Evolutionary conservation across 352 stramenopile species (phyloP), one percentile per base, ranked within the genome.

Genomic region (Phytophthora gonapodyides): DNA sequence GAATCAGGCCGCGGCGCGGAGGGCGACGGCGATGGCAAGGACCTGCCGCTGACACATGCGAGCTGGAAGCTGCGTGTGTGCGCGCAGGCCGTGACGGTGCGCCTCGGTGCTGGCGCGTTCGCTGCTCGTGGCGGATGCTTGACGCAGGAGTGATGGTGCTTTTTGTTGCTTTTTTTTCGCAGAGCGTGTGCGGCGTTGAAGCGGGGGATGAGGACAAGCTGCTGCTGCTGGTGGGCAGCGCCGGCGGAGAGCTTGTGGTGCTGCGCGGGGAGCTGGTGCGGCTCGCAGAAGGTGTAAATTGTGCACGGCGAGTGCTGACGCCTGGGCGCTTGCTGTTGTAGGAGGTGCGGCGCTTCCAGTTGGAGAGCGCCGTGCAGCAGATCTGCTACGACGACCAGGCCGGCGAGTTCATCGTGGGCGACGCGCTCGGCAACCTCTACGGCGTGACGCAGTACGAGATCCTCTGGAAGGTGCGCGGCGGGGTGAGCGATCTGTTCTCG

Each of bases 391-490:
- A 64, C n/a, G 51, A 64, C n/a, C 33, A 30, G 10, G 54, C 62
- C 35, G 62, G 59, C n/a, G 61, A 73, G 47, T 87, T 87, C 40
- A 43, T 87, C 33, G 75, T 68, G 2, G 77, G 70, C 24, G 79
- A 88, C 48, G 33, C 60, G 27, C 55, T 70, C 5, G 79, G 77
- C 15, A 68, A 71, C 35, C 47, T 88, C 21, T 88, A 87, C 53
- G 69, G 75, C 12, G 63, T 85, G 31, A 84, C 73, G 38, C 77
- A 71, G 54, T 76, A 84, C 61, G 73, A 84, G 33, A 59, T 88
- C 16, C 45, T 75, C 8, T 87, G 79, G 77, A 83, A 84, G 70
- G 76, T 82, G 36, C 15, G 51, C 59, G 27, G 12, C 10, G 40
- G 37, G n/a, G 15, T 17, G 40, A 7, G 34, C 5, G 27, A 7